Percentiles rank a stretch among this genome's conserved stretches.
Evolutionary conservation across 1,284 basidiomycete genomes (phyloP).

Genomic region (Wolfiporia cocos): DNA sequence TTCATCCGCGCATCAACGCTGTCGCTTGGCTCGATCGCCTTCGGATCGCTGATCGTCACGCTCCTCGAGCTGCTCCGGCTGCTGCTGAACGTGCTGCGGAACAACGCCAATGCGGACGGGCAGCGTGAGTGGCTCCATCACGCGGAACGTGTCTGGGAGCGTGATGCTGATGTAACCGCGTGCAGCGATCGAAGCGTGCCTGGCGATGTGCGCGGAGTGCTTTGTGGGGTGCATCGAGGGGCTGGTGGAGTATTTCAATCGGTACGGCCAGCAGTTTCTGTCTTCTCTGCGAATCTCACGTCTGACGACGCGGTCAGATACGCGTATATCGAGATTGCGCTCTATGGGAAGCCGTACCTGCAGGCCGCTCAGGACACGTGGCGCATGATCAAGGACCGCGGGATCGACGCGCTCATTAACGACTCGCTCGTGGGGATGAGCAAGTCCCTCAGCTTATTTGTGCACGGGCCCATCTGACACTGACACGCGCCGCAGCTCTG

Average conservation of each 20-base stretch:
- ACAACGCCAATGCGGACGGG: slow-evolving; percentile 69
- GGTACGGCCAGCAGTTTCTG: slow-evolving; percentile 32
- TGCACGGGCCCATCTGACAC: slow-evolving; percentile 2
- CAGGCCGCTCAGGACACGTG: slow-evolving; percentile 88
- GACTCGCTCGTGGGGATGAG: slow-evolving; percentile 82
- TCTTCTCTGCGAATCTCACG: neutral
- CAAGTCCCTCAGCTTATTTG: slow-evolving; percentile 26
- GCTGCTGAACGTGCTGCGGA: slow-evolving; percentile 57
- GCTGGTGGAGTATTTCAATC: slow-evolving; percentile 79
- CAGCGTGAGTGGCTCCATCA: slow-evolving; percentile 69
- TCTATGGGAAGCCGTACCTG: slow-evolving; percentile 87
- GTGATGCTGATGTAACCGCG: no score
- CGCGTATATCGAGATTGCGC: slow-evolving; percentile 79
- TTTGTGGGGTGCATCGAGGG: slow-evolving; percentile 71
- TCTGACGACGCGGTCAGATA: slow-evolving; percentile 36
- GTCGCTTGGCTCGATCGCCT: slow-evolving; percentile 86
- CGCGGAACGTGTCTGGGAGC: no score
- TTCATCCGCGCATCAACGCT: slow-evolving; percentile 80
- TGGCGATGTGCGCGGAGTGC: slow-evolving; percentile 80
- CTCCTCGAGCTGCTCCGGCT: slow-evolving; percentile 74
- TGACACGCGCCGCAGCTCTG: slow-evolving; percentile 35
- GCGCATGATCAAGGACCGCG: slow-evolving; percentile 81
- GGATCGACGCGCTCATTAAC: slow-evolving; percentile 82
- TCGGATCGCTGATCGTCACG: slow-evolving; percentile 87
- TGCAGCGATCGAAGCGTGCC: slow-evolving; percentile 60